Evolutionary conservation across 768 basidiomycete species (phyloP), one percentile per base, ranked within the genome.

Genomic region (Phlebiopsis flavidoalba): DNA sequence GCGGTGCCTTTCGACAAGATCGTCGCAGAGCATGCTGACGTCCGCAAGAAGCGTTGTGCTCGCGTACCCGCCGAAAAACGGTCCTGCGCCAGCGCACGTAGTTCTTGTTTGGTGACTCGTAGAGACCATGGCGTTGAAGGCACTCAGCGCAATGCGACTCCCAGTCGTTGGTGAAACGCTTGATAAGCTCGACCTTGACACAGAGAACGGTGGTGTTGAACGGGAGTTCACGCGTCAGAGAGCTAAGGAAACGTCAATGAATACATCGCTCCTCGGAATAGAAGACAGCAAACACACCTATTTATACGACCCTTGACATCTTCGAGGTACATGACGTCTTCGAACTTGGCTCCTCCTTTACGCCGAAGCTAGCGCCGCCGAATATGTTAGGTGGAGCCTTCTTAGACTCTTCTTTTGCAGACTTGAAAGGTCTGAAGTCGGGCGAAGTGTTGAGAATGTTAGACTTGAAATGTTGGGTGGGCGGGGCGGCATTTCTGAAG

Each of bases 171-270:
- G 79, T 76, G 24, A 82, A 67, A 1, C 68, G 60, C 8, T 67
- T 56, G 47, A 89, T 85, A 58, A 80, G 83, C 0, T 66, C 64
- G 8, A 74, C 70, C 60, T 84, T 83, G 0, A 88, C 84, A 0
- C 80, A 72, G 60, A 84, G 88, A n/a, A n/a, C n/a, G 0, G 87
- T 86, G 61, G 82, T 86, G 60, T 80, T 79, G 10, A 80, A 84
- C 0, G 87, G 87, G 0, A 89, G 76, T 65, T 89, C 86, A 1
- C 89, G 82, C 0, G 87, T 84, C 4, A 85, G 77, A 2, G 88
- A 82, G 14, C 89, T 90, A 57, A 6, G 12, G 33, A 5, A 17
- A 31, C 3, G 26, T 31, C 26, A 31, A 6, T 31, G 2, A 6
- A 31, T 6, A 6, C 26, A 31, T 11, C 52, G 21, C 8, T 47